Base-by-base conservation (phyloP, 139 green algal species). In the Pseudopediastrum boryanum region DNA sequence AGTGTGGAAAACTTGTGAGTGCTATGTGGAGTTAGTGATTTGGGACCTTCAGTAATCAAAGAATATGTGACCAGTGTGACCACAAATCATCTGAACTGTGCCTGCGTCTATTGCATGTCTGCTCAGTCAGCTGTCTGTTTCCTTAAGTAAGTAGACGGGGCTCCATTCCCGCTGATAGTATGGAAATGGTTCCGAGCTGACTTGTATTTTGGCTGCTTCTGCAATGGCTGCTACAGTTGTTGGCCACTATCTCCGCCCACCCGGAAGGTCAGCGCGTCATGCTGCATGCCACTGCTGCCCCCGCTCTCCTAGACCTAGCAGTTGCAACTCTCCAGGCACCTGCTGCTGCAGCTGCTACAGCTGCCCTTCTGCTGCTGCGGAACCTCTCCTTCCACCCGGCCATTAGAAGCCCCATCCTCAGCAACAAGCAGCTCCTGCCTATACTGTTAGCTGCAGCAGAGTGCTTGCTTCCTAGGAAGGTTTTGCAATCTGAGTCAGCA, bases 341-440 rank as follows among this genome's bases (percentile, higher is more conserved):
- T 35, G 12, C 65, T 51, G 5, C 25, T 16, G 23, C n/a, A 38
- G 46, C 51, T 1, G 33, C 25, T 13, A 35, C 44, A 5, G 39
- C 44, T 1, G 77, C 51, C 4, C 71, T 90, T 51, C 80, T 83
- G 9, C 75, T 90, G 51, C 70, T 89, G 75, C 83, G 84, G 44
- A 90, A 90, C 73, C 71, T 90, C 58, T 84, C 70, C 35, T 85
- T 90, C 27, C 43, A 54, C 2, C 21, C 71, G 0, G 86, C 86
- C 35, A 75, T 80, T 61, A 86, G 83, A 62, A 35, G 79, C 42
- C 86, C 88, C 65, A 67, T 87, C 71, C 75, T 90, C 51, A 64
- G 78, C 4, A 74, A 90, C 71, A 81, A 78, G 4, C 27, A 39
- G 21, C 21, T 81, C 51, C 78, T 90, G 65, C 81, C 83, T 16